These are phyloP conservation scores for Cutaneotrichosporon spelunceum DNA, from an alignment of 1,284 basidiomycete genomes.

Conservation along the genomic window DNA sequence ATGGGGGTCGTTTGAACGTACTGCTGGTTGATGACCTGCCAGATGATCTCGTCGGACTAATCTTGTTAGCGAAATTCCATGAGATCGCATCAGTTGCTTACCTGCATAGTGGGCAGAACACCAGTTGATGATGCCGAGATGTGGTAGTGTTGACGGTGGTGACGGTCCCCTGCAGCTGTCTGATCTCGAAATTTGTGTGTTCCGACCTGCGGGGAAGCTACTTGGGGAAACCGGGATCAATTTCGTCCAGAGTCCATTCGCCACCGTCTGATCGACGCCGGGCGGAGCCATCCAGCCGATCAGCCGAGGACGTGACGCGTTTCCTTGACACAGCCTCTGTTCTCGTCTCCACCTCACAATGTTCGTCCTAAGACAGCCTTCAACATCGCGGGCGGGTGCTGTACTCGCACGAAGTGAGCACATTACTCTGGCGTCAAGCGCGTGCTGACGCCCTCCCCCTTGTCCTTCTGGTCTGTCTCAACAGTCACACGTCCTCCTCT, in stretches of 20 bases:
- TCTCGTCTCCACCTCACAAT: constrained; percentile 4
- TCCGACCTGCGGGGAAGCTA: not conserved
- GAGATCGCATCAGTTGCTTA: constrained; percentile 19
- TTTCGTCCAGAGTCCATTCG: constrained; percentile 6
- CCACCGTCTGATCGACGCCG: no score
- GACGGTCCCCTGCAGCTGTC: not conserved
- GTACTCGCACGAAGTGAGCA: constrained; percentile 31
- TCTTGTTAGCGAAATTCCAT: constrained; percentile 23
- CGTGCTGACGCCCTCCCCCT: constrained; percentile 6
- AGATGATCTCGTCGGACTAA: constrained; percentile 94
- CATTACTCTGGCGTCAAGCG: constrained; percentile 4
- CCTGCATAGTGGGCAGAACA: constrained; percentile 39
- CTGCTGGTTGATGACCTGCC: constrained; percentile 87
- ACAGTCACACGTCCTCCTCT: constrained; percentile 3
- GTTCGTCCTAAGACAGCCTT: constrained; percentile 35
- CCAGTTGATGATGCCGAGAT: not conserved
- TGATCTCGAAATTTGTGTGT: constrained; percentile 9
- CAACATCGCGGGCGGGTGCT: constrained; percentile 36
- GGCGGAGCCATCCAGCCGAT: not conserved
- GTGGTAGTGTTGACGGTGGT: not conserved
- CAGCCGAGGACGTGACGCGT: constrained; percentile 3
- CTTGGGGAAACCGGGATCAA: not conserved
- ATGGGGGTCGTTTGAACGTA: constrained; percentile 44
- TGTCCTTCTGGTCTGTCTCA: not conserved
- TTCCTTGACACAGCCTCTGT: not conserved